Evolutionary conservation across 345 rosid species (phyloP), one percentile per base, ranked within the genome.

Genomic region (Brassica carinata): DNA sequence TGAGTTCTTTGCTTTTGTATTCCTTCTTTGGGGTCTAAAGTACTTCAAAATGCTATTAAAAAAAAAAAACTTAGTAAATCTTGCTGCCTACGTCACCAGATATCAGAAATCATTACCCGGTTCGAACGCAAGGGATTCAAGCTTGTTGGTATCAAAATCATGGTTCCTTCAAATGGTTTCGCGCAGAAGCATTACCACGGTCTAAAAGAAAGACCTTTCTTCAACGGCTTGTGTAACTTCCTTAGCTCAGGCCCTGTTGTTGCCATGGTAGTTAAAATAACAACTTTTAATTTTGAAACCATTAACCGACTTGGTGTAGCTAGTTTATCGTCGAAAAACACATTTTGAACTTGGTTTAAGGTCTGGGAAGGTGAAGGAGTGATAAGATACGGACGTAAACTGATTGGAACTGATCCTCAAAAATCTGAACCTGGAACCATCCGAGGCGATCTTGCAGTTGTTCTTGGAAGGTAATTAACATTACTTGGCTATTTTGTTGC

Each of bases 321-420:
- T 62, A 26, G 8, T 43, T 19, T 77, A 15, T 61, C 7, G 70
- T 43, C 23, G 17, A 57, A 23, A 51, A 53, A 0, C 0, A 17
- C 57, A 7, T 66, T 23, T 65, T 14, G 64, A 65, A 71, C 55
- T 2, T 62, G 34, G 27, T 82, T 71, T 74, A 14, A 94, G 98
- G 97, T 94, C 5, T 94, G 98, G 98, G 98, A 94, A 87, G 97
- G 98, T 65, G 97, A 94, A 75, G 97, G 94, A 15, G 98, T 90
- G 76, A 89, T 92, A 2, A 88, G 80, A 71, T 94, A 94, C 19
- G 97, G 97, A 17, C 81, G 98, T 79, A 94, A 92, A 82, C 92
- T 95, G 68, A 95, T 95, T 3, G 99, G 96, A 81, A 93, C 99
- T 0, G 99, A 95, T 81, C 99, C 99, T 64, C 97, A 95, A 85